Evolutionary conservation across 2,329 filamentous ascomycete genomes (phyloP), one percentile per base, ranked within the genome.

Genomic region (Neonectria sp.): DNA sequence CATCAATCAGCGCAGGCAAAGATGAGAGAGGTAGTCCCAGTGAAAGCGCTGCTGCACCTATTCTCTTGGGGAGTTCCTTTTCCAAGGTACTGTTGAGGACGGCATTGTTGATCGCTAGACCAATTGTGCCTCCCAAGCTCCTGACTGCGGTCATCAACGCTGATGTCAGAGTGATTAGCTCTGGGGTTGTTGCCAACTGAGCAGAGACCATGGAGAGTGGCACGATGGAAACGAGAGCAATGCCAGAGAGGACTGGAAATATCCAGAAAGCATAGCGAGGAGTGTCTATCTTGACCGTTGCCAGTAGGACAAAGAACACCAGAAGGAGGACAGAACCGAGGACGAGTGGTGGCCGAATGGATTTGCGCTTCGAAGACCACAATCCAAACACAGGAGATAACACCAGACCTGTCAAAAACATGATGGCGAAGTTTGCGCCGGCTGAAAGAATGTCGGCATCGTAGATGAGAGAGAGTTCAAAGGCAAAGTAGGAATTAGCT

Each of bases 91-190:
- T 56, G 35, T 37, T 56, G 53, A 56, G 33, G 13, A 56, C 33
- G 17, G 53, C 53, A 37, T 56, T 56, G 53, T 56, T 56, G 53
- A 56, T 56, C 24, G 53, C 53, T 27, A 56, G 33, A 21, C 53
- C 53, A 45, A 56, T 37, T 35, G 33, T 21, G 13, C 53, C 53
- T 25, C 53, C 53, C 3, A 56, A 35, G 53, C 31, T 37, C 53
- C 53, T 56, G 31, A 37, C 35, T 24, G 33, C 40, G 35, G 53
- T 56, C 13, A 56, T 56, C 7, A 56, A 37, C 8, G 31, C 53
- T 35, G 53, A 56, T 27, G 40, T 40, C 33, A 56, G 53, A 40
- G 53, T 8, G 53, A 56, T 56, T 25, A 56, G 53, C 35, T 56
- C 53, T 37, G 53, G 53, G 21, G 53, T 25, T 25, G 53, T 56